phyloP scores from a whole-genome alignment of 768 basidiomycete genomes.

The Phaffia tasmanica region DNA sequence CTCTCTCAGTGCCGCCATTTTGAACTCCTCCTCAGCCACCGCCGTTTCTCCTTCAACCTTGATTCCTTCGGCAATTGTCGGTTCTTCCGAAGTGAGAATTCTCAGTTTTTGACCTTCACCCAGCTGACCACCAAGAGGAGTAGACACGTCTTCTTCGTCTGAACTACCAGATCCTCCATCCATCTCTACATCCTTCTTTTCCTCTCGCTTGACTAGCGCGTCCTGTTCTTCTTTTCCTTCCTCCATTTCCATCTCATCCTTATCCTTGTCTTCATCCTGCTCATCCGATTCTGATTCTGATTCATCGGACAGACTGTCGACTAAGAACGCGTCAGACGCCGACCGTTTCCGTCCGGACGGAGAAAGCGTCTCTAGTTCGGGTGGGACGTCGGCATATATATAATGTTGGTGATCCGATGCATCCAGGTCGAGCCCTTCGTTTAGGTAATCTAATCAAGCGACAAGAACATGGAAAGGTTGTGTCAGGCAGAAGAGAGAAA shows the following conservation, averaged over 20 bases:
- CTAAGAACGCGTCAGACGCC: no score
- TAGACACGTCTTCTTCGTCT: conserved; percentile 1
- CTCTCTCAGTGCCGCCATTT: background rate
- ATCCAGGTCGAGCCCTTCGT: no score
- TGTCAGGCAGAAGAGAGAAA: no score
- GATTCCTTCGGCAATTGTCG: background rate
- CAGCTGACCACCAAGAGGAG: background rate
- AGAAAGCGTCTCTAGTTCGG: no score
- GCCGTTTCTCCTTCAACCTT: background rate
- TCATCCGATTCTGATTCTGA: background rate
- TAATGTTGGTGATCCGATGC: no score
- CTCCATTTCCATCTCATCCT: background rate
- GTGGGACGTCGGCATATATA: no score
- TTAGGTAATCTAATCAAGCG: no score
- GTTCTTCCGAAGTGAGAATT: background rate
- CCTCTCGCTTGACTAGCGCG: background rate
- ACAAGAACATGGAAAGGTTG: no score
- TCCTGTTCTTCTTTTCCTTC: background rate
- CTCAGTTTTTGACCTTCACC: background rate
- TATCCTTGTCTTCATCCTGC: background rate
- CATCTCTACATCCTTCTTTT: background rate
- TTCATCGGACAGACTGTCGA: no score
- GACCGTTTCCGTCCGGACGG: no score
- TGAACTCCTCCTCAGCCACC: background rate
- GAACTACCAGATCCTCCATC: no score